Conservation (phyloP, 805 yeast genomes). For the Yarrowia sp. region DNA sequence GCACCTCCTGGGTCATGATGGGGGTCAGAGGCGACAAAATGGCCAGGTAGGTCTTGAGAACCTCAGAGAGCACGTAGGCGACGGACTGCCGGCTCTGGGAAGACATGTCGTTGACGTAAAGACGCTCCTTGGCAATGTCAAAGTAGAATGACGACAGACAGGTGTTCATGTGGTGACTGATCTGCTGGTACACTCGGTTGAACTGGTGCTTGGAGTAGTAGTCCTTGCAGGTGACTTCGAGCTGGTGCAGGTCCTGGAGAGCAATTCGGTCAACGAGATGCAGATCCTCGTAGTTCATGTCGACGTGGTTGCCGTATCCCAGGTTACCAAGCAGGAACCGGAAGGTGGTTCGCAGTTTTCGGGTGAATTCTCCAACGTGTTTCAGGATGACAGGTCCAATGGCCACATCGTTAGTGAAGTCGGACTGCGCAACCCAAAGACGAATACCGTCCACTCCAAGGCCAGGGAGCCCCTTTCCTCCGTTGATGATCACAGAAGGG, state of each 20-base stretch:
- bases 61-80: slow-evolving; percentile 66
- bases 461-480: slow-evolving; percentile 62
- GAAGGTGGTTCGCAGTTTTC: slow-evolving; percentile 82
- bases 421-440: slow-evolving; percentile 87
- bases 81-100: slow-evolving; percentile 62
- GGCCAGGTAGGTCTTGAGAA: slow-evolving; percentile 68
- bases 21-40: slow-evolving; percentile 85
- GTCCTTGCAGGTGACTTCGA: slow-evolving; percentile 55
- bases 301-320: slow-evolving; percentile 51
- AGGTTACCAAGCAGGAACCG: slow-evolving; percentile 83
- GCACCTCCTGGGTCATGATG: slow-evolving; percentile 82
- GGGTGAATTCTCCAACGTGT: slow-evolving; percentile 79
- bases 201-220: slow-evolving; percentile 68
- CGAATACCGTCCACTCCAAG: slow-evolving; percentile 92
- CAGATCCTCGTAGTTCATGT: slow-evolving; percentile 44
- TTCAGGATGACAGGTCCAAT: slow-evolving; percentile 74
- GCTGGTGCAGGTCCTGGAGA: slow-evolving; percentile 59
- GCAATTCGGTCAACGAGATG: slow-evolving; percentile 63
- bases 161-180: slow-evolving; percentile 75
- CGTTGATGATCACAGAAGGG: slow-evolving; percentile 71
- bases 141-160: slow-evolving; percentile 84
- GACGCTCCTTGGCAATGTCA: slow-evolving; percentile 81
- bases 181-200: slow-evolving; percentile 68
- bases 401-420: slow-evolving; percentile 80
- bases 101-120: slow-evolving; percentile 69